phyloP scores from a whole-genome alignment of 208 protist genomes.

The Kentomonas sorsogonicus region DNA sequence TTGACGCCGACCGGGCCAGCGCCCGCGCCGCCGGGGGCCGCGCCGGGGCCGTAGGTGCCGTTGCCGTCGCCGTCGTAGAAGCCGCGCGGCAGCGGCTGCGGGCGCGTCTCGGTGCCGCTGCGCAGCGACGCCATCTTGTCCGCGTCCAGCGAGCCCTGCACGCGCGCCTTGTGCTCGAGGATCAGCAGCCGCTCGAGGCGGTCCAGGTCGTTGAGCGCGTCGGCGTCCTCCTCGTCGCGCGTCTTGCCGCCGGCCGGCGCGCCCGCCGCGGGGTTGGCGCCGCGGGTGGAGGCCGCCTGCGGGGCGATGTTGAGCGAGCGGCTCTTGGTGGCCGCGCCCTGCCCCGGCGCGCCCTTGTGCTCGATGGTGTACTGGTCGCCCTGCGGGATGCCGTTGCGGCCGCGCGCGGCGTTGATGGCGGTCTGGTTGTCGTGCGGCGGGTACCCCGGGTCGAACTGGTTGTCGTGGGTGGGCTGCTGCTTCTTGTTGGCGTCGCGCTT shows the following conservation, averaged over 20 bases:
- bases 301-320: too few relatives aligned
- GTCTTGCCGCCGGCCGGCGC: slow-evolving; percentile 10
- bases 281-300: too few relatives aligned
- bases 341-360: too few relatives aligned
- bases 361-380: background rate
- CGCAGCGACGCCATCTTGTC: slow-evolving; percentile 33
- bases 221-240: slow-evolving; percentile 40
- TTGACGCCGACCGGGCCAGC: too few relatives aligned
- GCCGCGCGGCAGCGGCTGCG: slow-evolving; percentile 34
- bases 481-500: slow-evolving; percentile 18
- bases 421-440: slow-evolving; percentile 80
- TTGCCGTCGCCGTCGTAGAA: too few relatives aligned
- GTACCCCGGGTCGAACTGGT: slow-evolving; percentile 63
- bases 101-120: slow-evolving; percentile 26
- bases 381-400: slow-evolving; percentile 36
- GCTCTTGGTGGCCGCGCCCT: too few relatives aligned
- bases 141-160: slow-evolving; percentile 55
- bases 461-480: background rate
- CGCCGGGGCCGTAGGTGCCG: too few relatives aligned
- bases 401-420: slow-evolving; percentile 63
- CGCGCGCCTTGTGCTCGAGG: slow-evolving; percentile 81
- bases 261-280: background rate
- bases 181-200: slow-evolving; percentile 85
- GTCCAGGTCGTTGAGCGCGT: slow-evolving; percentile 68
- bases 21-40: too few relatives aligned